Base-by-base conservation (phyloP, 495 filamentous ascomycete species). In the Mytilinidion resinicola region DNA sequence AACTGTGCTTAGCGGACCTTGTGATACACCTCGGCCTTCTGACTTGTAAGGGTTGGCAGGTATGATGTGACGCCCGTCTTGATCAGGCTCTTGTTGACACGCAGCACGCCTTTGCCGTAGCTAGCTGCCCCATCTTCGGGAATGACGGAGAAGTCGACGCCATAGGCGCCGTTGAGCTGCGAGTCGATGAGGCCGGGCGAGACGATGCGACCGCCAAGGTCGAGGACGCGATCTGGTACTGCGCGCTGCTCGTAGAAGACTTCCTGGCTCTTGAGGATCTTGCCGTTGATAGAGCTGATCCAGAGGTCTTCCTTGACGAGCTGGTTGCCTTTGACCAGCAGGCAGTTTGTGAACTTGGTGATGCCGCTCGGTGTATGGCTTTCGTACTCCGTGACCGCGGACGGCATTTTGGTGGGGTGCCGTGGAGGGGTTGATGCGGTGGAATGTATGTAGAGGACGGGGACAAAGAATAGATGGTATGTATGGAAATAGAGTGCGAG, bases 321-420 rank as follows among this genome's bases (percentile, higher is more conserved):
- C 8, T 74, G 55, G 58, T 82, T 75, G 55, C 80, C 82, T 51
- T 81, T 80, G 46, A 89, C 70, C 10, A 91, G 75, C 33, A 85
- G 81, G 66, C 88, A 89, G 74, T 91, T 91, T 67, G 87, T 91
- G 67, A 95, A 84, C 67, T 90, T 89, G 70, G 85, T 89, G 67
- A 91, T 85, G 59, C 82, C 77, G 46, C 58, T 76, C 65, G n/a
- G 25, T n/a, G 19, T 53, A 43, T 15, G 56, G 41, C 9, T 44
- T 11, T 42, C 62, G 20, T 60, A 55, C 6, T 60, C 57, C 7
- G 59, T 64, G 14, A 69, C 42, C 8, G 62, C 62, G 30, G 60
- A 65, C 12, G 69, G 71, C 68, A 71, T 65, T 10, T 12, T 55
- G 47, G 19, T 14, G 34, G 19, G 39, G 21, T 17, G 20, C 15